Conservation (phyloP, 2,329 filamentous ascomycete genomes). For the Chaetomium sp. region DNA sequence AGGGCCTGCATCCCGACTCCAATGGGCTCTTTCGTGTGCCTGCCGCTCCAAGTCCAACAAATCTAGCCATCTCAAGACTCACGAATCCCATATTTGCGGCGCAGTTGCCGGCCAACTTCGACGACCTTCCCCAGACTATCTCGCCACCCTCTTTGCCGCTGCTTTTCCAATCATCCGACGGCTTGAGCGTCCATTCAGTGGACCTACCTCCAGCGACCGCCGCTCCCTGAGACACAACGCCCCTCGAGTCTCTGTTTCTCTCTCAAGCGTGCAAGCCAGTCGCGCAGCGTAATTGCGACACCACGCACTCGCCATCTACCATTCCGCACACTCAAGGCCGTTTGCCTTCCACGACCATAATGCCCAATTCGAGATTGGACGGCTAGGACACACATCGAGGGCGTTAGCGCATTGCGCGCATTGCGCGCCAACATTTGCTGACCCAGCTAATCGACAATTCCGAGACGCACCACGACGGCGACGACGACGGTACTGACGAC, state of each 20-base stretch:
- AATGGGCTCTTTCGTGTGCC: not conserved
- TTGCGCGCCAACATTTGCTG: conserved; percentile 10
- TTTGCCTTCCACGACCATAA: conserved; percentile 12
- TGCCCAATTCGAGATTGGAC: conserved; percentile 11
- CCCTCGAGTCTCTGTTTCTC: too few species aligned
- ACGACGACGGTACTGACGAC: too few species aligned
- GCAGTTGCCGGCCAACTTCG: conserved; percentile 3
- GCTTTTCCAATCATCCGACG: too few species aligned
- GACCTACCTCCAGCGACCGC: too few species aligned
- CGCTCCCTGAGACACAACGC: too few species aligned
- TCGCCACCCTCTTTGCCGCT: not conserved
- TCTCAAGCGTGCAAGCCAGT: too few species aligned
- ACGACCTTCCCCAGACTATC: not conserved
- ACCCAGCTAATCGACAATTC: not conserved
- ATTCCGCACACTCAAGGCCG: not conserved
- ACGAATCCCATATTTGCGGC: conserved; percentile 6
- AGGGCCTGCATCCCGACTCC: too few species aligned
- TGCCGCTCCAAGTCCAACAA: not conserved
- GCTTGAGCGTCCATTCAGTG: too few species aligned
- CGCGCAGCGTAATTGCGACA: too few species aligned
- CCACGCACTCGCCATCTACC: too few species aligned
- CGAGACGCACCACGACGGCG: too few species aligned
- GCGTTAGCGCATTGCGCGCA: conserved; percentile 16
- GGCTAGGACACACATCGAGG: conserved; percentile 12
- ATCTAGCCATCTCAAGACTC: not conserved